These are phyloP conservation scores for Ganoderma resinaceum DNA, from an alignment of 1,284 basidiomycete species.

Conservation along the genomic window DNA sequence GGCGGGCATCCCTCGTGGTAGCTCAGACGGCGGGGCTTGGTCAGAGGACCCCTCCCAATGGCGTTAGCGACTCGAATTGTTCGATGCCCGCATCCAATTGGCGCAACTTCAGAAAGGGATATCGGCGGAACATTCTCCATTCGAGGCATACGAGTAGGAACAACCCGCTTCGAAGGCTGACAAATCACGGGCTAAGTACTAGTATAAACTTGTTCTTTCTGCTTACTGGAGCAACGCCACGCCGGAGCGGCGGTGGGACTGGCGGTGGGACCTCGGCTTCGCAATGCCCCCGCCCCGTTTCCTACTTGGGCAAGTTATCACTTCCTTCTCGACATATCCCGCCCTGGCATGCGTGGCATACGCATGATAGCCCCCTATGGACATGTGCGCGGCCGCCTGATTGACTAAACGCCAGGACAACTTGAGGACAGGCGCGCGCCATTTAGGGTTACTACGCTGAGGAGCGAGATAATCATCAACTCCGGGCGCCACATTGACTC, in stretches of 20 bases:
- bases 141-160: neutral
- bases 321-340: neutral
- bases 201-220: neutral
- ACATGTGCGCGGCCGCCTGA: neutral
- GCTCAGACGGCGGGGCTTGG: conserved; percentile 35
- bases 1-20: conserved; percentile 64
- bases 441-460: neutral
- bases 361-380: neutral
- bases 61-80: conserved; percentile 23
- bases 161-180: neutral
- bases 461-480: neutral
- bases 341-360: neutral
- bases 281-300: neutral
- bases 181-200: neutral
- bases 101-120: neutral
- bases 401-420: neutral
- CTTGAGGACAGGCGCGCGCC: neutral
- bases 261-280: neutral
- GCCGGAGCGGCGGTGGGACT: neutral
- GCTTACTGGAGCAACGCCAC: neutral
- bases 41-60: conserved; percentile 28
- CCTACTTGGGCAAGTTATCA: neutral
- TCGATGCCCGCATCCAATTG: neutral
- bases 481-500: neutral
- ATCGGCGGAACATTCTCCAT: neutral